phyloP scores from a whole-genome alignment of 108 stramenopile genomes.

The Aurantiochytrium sp. region DNA sequence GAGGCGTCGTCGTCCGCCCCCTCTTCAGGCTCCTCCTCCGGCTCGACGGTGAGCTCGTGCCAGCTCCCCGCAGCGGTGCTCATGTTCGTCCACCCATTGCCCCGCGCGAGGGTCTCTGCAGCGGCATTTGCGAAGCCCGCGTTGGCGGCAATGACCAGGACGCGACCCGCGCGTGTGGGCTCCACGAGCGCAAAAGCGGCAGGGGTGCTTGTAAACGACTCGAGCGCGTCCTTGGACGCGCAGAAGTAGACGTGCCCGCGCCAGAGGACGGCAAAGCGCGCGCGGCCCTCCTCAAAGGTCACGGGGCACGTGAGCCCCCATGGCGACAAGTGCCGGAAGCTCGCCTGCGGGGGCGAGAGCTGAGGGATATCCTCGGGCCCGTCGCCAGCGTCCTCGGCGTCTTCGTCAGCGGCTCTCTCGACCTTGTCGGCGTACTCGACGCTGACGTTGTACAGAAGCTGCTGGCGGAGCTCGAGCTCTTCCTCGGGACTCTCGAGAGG shows the following conservation, averaged over 20 bases:
- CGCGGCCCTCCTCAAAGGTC: not conserved
- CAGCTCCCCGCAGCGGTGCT: not conserved
- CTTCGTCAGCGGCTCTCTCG: not conserved
- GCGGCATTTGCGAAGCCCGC: not conserved
- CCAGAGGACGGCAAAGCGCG: not conserved
- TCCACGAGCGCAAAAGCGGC: not conserved
- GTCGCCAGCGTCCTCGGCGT: not conserved
- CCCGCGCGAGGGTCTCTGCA: not conserved
- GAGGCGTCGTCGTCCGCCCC: not conserved
- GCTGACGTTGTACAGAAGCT: not conserved
- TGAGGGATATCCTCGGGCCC: not conserved
- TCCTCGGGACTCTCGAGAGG: not conserved
- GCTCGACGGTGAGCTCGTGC: not conserved
- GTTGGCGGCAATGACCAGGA: not conserved
- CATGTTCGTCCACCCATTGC: not conserved
- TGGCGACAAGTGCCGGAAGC: not conserved
- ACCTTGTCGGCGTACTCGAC: not conserved
- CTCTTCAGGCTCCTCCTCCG: not conserved
- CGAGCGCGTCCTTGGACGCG: not conserved
- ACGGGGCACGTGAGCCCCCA: conserved; percentile 15
- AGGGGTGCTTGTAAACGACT: not conserved
- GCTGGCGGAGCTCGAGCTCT: not conserved
- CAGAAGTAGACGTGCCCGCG: not conserved
- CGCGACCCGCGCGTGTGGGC: not conserved
- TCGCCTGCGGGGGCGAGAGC: not conserved